Percentiles rank a stretch among this genome's conserved stretches.
Evolutionary conservation across 2,329 filamentous ascomycete genomes (phyloP).

Genomic region (Trichoderma afroharzianum): DNA sequence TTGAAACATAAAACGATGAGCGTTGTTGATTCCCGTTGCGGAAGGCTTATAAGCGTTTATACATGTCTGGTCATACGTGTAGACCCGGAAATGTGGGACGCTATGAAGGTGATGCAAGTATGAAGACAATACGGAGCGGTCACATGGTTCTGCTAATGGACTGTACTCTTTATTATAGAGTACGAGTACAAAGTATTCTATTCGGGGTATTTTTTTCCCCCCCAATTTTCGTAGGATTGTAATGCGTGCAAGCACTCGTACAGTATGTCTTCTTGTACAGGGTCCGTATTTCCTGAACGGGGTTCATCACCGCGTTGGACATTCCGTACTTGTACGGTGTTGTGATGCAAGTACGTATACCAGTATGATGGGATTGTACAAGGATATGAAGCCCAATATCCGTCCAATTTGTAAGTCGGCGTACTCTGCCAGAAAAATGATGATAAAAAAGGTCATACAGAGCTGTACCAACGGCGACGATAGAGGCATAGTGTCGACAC

Average conservation of each 20-base stretch:
- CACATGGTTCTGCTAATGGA: background rate
- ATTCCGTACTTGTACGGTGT: background rate
- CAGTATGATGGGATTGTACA: background rate
- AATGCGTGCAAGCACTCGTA: background rate
- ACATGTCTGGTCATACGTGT: background rate
- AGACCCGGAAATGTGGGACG: background rate
- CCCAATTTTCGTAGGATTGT: background rate
- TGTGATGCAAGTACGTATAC: background rate
- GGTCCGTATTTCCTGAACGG: background rate
- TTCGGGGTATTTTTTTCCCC: background rate
- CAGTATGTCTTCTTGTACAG: background rate
- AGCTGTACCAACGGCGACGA: background rate
- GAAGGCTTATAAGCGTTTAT: background rate
- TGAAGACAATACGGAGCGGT: background rate
- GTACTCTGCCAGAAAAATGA: too few species aligned
- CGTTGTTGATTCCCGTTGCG: background rate
- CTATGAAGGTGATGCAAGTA: background rate
- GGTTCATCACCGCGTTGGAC: background rate
- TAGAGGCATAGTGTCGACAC: background rate
- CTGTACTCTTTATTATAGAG: background rate
- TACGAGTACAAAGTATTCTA: background rate
- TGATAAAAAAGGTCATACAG: background rate
- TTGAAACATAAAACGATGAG: background rate
- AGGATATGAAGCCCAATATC: background rate
- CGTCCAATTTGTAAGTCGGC: background rate